Conservation (phyloP, 2,329 filamentous ascomycete genomes). For the Cladorrhinum sp. region DNA sequence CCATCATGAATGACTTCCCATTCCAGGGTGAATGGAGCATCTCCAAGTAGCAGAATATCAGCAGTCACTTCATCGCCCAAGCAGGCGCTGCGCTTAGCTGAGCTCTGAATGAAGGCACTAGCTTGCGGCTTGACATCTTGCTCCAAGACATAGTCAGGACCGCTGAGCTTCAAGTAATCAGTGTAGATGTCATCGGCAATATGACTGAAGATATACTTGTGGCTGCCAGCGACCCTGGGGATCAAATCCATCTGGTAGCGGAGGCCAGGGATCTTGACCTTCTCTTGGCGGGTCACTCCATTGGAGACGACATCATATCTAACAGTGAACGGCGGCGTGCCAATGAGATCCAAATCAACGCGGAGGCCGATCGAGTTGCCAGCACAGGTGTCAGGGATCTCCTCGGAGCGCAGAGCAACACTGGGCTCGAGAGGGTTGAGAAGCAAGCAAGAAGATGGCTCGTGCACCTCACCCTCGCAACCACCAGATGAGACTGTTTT, state of each 20-base stretch:
- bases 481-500: conserved; percentile 74
- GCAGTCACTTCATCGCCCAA: conserved; percentile 78
- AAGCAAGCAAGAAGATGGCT: conserved; percentile 89
- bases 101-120: conserved; percentile 65
- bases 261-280: conserved; percentile 62
- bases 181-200: conserved; percentile 82
- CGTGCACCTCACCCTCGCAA: conserved; percentile 84
- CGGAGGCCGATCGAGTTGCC: conserved; percentile 88
- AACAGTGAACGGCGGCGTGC: conserved; percentile 87
- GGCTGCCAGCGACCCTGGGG: conserved; percentile 76
- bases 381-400: conserved; percentile 92
- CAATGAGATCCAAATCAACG: conserved; percentile 84
- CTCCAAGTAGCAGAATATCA: conserved; percentile 72
- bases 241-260: conserved; percentile 82
- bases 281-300: conserved; percentile 53
- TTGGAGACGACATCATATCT: conserved; percentile 70
- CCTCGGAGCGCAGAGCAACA: conserved; percentile 68
- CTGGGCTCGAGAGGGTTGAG: conserved; percentile 88
- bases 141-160: conserved; percentile 64
- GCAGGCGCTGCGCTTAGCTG: conserved; percentile 64
- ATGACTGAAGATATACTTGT: conserved; percentile 79
- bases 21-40: conserved; percentile 83
- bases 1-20: conserved; percentile 92
- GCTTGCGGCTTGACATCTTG: conserved; percentile 93
- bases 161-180: conserved; percentile 54